phyloP scores from a whole-genome alignment of 2,329 filamentous ascomycete species.

The Ophiostoma himal-ulmi region DNA sequence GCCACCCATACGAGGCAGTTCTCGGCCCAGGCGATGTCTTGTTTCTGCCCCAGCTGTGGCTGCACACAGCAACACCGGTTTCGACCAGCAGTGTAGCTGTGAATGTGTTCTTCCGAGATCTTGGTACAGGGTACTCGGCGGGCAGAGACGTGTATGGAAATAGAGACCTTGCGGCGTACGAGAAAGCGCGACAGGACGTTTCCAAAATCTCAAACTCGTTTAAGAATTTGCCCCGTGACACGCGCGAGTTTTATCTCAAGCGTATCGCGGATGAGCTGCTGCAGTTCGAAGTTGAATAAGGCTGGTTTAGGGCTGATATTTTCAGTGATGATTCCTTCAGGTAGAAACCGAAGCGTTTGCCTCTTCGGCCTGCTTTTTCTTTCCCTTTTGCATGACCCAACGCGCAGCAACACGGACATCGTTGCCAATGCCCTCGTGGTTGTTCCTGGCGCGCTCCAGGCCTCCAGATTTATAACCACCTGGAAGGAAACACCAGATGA shows the following conservation, averaged over 20 bases:
- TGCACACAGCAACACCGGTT: constrained; percentile 64
- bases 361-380: neutral
- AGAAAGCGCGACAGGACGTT: constrained; percentile 70
- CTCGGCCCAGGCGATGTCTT: constrained; percentile 69
- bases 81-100: constrained; percentile 64
- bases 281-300: constrained; percentile 24
- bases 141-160: constrained; percentile 87
- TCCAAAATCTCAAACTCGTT: constrained; percentile 61
- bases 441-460: constrained; percentile 38
- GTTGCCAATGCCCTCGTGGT: constrained; percentile 35
- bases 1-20: constrained; percentile 60
- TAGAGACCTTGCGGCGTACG: constrained; percentile 75
- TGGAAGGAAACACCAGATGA: constrained; percentile 43
- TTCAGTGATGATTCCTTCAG: neutral
- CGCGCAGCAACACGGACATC: constrained; percentile 28
- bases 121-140: constrained; percentile 60
- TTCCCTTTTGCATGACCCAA: constrained; percentile 20
- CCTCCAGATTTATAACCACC: constrained; percentile 32
- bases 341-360: neutral
- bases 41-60: constrained; percentile 77
- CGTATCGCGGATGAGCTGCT: constrained; percentile 64
- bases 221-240: constrained; percentile 56
- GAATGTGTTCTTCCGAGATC: constrained; percentile 81
- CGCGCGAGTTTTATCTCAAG: constrained; percentile 68
- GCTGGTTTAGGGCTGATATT: too few relatives aligned